Conservation (phyloP, 768 basidiomycete species). For the Tulasnella sp. region DNA sequence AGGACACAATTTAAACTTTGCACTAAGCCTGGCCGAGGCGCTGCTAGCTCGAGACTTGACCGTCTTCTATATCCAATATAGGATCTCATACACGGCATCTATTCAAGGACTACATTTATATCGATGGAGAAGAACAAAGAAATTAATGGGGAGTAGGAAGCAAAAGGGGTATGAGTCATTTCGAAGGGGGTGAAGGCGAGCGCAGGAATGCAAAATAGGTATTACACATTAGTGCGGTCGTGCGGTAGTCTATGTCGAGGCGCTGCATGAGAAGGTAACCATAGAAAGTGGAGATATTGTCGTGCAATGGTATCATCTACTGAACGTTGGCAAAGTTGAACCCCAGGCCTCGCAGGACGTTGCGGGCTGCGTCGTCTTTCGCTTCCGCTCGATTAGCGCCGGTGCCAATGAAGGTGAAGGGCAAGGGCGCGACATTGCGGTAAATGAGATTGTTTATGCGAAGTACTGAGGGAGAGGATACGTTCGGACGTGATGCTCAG, state of each 20-base stretch:
- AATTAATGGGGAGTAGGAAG: neutral
- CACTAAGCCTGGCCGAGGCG: neutral
- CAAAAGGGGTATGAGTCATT: neutral
- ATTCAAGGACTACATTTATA: neutral
- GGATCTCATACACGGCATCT: neutral
- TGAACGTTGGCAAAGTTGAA: neutral
- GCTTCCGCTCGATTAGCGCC: neutral
- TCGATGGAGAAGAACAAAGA: neutral
- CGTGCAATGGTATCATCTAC: neutral
- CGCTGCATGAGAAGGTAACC: neutral
- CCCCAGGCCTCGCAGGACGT: neutral
- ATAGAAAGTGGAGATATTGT: neutral
- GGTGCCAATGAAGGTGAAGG: neutral
- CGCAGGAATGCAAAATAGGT: neutral
- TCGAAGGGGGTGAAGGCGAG: neutral
- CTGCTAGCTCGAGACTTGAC: neutral
- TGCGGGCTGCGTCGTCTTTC: neutral
- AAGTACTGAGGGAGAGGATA: neutral
- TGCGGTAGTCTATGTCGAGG: neutral
- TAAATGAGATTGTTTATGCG: neutral
- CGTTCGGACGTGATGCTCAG: neutral
- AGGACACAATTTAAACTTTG: neutral
- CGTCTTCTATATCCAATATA: neutral
- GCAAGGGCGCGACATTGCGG: neutral
- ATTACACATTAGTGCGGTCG: conserved; percentile 1